Evolutionary conservation across 1,139 yeast species (phyloP).

Genomic region (Wickerhamomyces sp.): DNA sequence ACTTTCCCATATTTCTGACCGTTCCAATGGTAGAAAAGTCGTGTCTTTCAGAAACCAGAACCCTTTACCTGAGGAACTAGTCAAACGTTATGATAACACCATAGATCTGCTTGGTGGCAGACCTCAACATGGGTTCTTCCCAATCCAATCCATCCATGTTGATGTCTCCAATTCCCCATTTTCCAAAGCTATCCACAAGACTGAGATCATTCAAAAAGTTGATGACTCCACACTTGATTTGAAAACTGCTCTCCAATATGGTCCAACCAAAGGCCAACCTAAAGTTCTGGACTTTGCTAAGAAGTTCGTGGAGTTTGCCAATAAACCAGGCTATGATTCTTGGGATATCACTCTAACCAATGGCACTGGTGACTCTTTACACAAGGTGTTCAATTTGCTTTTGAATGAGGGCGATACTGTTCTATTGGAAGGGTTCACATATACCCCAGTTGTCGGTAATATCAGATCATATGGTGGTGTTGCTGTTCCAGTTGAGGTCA

Average conservation of each 20-base stretch:
- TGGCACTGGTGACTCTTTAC: slow-evolving; percentile 64
- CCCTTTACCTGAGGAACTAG: slow-evolving; percentile 36
- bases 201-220: slow-evolving; percentile 7
- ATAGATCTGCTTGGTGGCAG: slow-evolving; percentile 49
- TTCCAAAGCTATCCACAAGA: slow-evolving; percentile 2
- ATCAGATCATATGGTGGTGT: slow-evolving; percentile 42
- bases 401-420: slow-evolving; percentile 51
- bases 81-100: slow-evolving; percentile 35
- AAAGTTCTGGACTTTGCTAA: slow-evolving; percentile 37
- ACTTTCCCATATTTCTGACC: slow-evolving; percentile 11
- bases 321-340: slow-evolving; percentile 42
- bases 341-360: slow-evolving; percentile 51
- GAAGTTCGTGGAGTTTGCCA: slow-evolving; percentile 36
- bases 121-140: slow-evolving; percentile 55
- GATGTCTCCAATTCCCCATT: slow-evolving; percentile 38
- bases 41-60: slow-evolving; percentile 13
- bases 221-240: slow-evolving; percentile 30
- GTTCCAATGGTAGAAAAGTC: slow-evolving; percentile 11
- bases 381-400: slow-evolving; percentile 51
- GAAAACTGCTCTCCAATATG: slow-evolving; percentile 47
- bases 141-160: slow-evolving; percentile 43
- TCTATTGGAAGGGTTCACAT: slow-evolving; percentile 58
- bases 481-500: slow-evolving; percentile 44
- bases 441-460: slow-evolving; percentile 45
- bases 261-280: slow-evolving; percentile 36